phyloP scores from a whole-genome alignment of 305 asterid species.

The Plantago rigida region DNA sequence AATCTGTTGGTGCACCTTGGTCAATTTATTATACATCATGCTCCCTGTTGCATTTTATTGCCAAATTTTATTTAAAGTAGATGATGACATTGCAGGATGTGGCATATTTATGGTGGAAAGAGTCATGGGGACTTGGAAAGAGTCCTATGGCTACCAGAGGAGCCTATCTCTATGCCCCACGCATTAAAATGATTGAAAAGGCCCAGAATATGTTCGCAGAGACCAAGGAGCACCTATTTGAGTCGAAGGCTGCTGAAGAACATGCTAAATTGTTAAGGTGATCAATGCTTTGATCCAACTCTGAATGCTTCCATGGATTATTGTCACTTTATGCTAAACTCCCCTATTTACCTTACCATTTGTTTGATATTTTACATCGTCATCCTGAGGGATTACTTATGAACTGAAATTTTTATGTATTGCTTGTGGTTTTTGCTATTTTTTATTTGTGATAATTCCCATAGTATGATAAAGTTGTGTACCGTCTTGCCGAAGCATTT shows the following conservation, averaged over 20 bases:
- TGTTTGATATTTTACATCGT: constrained; percentile 15
- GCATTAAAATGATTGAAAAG: constrained; percentile 69
- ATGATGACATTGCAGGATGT: constrained; percentile 55
- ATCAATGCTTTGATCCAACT: constrained; percentile 12
- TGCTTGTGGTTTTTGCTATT: constrained; percentile 13
- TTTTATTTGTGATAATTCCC: not conserved
- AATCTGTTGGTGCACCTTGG: too few species aligned
- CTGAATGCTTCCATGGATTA: constrained; percentile 15
- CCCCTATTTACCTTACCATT: constrained; percentile 4
- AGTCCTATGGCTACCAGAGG: constrained; percentile 80
- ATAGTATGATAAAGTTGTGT: not conserved
- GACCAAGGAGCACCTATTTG: constrained; percentile 72
- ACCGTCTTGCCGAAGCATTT: too few species aligned
- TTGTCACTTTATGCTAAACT: constrained; percentile 5
- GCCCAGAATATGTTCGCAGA: constrained; percentile 64
- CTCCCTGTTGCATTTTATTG: too few species aligned
- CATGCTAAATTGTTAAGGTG: constrained; percentile 89
- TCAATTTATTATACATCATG: too few species aligned
- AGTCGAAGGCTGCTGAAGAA: constrained; percentile 95
- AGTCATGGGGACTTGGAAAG: constrained; percentile 82
- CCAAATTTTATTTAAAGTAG: not conserved
- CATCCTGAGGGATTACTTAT: not conserved
- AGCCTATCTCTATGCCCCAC: constrained; percentile 69
- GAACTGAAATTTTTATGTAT: not conserved
- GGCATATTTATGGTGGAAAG: constrained; percentile 76